Base-by-base conservation (phyloP, 805 yeast genomes). In the Ogataea methylovora region DNA sequence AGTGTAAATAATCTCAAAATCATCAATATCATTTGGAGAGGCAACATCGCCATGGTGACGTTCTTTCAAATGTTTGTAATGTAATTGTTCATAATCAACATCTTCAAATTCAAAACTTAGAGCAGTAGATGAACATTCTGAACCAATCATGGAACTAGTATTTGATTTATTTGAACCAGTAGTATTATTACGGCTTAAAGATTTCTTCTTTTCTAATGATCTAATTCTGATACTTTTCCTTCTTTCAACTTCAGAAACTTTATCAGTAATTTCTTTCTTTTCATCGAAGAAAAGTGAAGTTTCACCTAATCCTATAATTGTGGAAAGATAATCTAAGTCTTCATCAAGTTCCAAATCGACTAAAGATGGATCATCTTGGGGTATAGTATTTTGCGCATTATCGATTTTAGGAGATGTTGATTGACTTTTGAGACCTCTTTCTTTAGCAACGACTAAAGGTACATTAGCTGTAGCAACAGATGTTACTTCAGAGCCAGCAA, bases 301-400 rank as follows among this genome's bases (percentile, higher is more conserved):
- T 32, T 65, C 71, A 26, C 65, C 65, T 20, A 51, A 50, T 13
- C 65, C 69, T 21, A 59, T 58, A 24, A 64, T 43, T 22, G 58
- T 60, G 5, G 65, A 61, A 21, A 63, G 43, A 38, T 60, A 56
- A n/a, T 55, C 65, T 29, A 61, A 37, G 31, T 63, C 67, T 23
- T 55, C 57, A 22, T 41, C 51, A 11, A 27, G 26, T 9, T 27
- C 27, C 4, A n/a, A 15, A 5, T 13, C 23, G 22, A 9, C n/a
- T n/a, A n/a, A n/a, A n/a, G n/a, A n/a, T n/a, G n/a, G n/a, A n/a
- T n/a, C n/a, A n/a, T n/a, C n/a, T n/a, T n/a, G n/a, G n/a, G n/a
- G n/a, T n/a, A n/a, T n/a, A n/a, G n/a, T n/a, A n/a, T n/a, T n/a
- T n/a, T n/a, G n/a, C n/a, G n/a, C n/a, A n/a, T n/a, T n/a, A n/a